These are phyloP conservation scores for Malassezia equina DNA, from an alignment of 1,284 basidiomycete genomes.

Conservation along the genomic window DNA sequence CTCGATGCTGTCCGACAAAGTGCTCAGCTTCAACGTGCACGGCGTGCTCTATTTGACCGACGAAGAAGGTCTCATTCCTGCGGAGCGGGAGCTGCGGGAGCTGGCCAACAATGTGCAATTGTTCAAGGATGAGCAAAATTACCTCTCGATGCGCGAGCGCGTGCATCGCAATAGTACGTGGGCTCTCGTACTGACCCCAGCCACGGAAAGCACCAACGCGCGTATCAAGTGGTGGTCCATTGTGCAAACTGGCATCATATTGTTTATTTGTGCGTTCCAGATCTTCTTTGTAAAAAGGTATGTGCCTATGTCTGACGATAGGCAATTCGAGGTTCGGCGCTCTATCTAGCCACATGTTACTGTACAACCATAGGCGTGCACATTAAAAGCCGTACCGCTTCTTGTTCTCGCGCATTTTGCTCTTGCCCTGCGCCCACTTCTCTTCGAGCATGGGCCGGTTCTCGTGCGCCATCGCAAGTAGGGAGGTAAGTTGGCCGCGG, in stretches of 20 bases:
- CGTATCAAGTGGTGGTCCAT: constrained; percentile 99
- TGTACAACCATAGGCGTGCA: not conserved
- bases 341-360: constrained; percentile 3
- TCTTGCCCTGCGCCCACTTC: constrained; percentile 28
- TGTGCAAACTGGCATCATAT: constrained; percentile 72
- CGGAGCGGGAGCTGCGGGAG: constrained; percentile 85
- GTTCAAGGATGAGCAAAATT: constrained; percentile 98
- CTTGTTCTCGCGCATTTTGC: constrained; percentile 16
- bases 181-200: constrained; percentile 26
- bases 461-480: constrained; percentile 35
- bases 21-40: constrained; percentile 86
- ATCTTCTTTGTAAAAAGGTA: constrained; percentile 84
- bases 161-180: constrained; percentile 72
- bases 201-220: constrained; percentile 59
- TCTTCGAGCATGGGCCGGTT: constrained; percentile 30
- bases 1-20: constrained; percentile 83
- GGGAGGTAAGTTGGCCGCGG: constrained; percentile 37
- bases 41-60: constrained; percentile 86
- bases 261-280: constrained; percentile 88
- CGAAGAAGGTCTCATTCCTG: constrained; percentile 63
- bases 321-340: constrained; percentile 20
- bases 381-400: constrained; percentile 25
- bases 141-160: constrained; percentile 85
- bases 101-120: constrained; percentile 73
- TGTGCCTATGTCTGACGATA: constrained; percentile 3